phyloP scores from a whole-genome alignment of 805 yeast species.

The Schizosaccharomyces cryophilus region DNA sequence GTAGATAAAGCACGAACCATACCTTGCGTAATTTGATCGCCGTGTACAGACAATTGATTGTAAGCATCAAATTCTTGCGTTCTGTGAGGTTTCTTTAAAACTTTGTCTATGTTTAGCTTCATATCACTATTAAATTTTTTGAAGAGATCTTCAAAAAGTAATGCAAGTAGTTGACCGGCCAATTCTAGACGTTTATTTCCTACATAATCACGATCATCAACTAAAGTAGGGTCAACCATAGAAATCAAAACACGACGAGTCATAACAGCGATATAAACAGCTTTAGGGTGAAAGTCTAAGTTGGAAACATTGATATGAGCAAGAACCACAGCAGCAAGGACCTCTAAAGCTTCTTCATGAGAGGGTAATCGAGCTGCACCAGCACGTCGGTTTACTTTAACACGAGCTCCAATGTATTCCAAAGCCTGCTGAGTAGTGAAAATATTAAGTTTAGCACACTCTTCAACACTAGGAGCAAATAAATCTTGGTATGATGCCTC shows the following conservation, averaged over 20 bases:
- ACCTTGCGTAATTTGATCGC: conserved; percentile 82
- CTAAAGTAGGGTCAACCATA: conserved; percentile 76
- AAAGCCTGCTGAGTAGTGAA: conserved; percentile 85
- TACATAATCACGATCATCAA: conserved; percentile 96
- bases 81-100: conserved; percentile 75
- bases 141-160: conserved; percentile 86
- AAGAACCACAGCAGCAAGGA: conserved; percentile 48
- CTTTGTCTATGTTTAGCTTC: conserved; percentile 82
- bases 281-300: conserved; percentile 78
- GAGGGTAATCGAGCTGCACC: conserved; percentile 57
- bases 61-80: conserved; percentile 90
- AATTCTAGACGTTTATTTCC: conserved; percentile 92
- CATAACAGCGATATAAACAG: conserved; percentile 85
- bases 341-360: conserved; percentile 88
- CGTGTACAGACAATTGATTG: conserved; percentile 67
- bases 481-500: conserved; percentile 74
- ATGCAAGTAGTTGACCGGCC: conserved; percentile 90
- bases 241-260: conserved; percentile 90
- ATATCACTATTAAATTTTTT: conserved; percentile 88
- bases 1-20: conserved; percentile 91
- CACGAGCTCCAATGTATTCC: conserved; percentile 71
- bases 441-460: conserved; percentile 62
- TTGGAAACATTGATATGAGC: conserved; percentile 78
- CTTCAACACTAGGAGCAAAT: conserved; percentile 83
- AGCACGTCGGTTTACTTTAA: conserved; percentile 72